Base-by-base conservation (phyloP, 2,329 filamentous ascomycete genomes). In the Neospermospora avenae region DNA sequence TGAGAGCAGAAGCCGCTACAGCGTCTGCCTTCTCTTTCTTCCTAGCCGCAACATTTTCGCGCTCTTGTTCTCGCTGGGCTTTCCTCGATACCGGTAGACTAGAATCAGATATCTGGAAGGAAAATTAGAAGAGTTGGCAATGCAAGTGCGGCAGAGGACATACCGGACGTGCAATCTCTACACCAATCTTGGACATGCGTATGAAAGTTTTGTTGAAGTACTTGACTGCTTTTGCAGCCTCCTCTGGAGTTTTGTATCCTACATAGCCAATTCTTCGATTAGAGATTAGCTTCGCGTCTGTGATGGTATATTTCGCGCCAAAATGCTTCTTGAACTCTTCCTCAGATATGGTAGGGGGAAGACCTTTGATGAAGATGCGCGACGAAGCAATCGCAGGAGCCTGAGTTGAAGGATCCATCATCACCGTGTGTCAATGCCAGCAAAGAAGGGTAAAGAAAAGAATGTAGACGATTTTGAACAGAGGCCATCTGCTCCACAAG, bases 171-270 rank as follows among this genome's bases (percentile, higher is more conserved):
- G 95, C 95, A 71, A 95, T 78, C 77, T 97, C 93, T 63, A 97
- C 95, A 31, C 82, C 83, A 70, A 99, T 92, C 78, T 88, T 96
- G 60, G 93, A 96, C 90, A 97, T 95, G 69, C 92, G 91, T 70
- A 99, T 91, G 76, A 92, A 99, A 65, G 93, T 88, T 74, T 85
- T 91, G 80, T 99, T 93, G 81, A 97, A 97, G 79, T 96, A 96
- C 75, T 90, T 93, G 73, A 96, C 89, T 46, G 95, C 93, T 71
- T 87, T 84, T 59, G 84, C 80, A 59, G 95, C 95, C 73, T 91
- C 88, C 63, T 93, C 85, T 14, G 89, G 79, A 55, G 84, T 90
- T 77, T 90, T 93, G 81, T 93, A 98, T 64, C 95, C 95, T 62
- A 99, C 86, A 81, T 96, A 99, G 69, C 93, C 95, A 75, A 99